Conservation (phyloP, 2,329 filamentous ascomycete genomes). For the Dothideomycetes sp. region DNA sequence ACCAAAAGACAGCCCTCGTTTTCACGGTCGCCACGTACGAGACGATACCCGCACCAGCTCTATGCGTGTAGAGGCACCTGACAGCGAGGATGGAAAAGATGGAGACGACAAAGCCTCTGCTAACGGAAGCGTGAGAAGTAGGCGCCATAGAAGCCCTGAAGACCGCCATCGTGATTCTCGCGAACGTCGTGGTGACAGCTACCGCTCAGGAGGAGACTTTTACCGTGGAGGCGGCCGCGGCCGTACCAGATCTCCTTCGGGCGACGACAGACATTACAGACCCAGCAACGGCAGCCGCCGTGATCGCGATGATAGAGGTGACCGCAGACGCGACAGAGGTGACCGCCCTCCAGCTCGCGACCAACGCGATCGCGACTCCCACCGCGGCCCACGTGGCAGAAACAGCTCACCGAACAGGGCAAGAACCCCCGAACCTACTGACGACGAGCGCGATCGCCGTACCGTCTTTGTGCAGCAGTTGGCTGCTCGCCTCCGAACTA, state of each 20-base stretch:
- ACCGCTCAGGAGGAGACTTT: slow-evolving; percentile 23
- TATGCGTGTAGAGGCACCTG: background rate
- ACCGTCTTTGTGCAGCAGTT: slow-evolving; percentile 99
- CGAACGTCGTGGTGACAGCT: slow-evolving; percentile 11
- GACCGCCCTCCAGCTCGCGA: slow-evolving; percentile 35
- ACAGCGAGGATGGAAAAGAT: slow-evolving; percentile 5
- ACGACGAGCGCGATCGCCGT: slow-evolving; percentile 91
- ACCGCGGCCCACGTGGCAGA: slow-evolving; percentile 53
- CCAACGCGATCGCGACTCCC: slow-evolving; percentile 52
- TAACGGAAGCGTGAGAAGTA: slow-evolving; percentile 25
- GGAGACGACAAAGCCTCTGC: slow-evolving; percentile 24
- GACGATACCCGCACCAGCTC: slow-evolving; percentile 1
- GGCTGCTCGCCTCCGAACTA: slow-evolving; percentile 81
- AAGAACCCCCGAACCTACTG: slow-evolving; percentile 63
- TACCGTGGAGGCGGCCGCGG: slow-evolving; percentile 23
- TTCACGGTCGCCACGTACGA: slow-evolving; percentile 1
- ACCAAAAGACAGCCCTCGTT: slow-evolving; percentile 23
- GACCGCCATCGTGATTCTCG: slow-evolving; percentile 11
- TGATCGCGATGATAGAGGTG: slow-evolving; percentile 45
- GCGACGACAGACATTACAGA: slow-evolving; percentile 26
- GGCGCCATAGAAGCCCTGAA: slow-evolving; percentile 16
- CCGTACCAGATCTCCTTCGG: slow-evolving; percentile 24
- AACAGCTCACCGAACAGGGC: slow-evolving; percentile 42
- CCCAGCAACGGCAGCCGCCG: slow-evolving; percentile 36
- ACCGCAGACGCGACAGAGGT: slow-evolving; percentile 28